Evolutionary conservation across 495 filamentous ascomycete genomes (phyloP).

Genomic region (Penicillium silybi): DNA sequence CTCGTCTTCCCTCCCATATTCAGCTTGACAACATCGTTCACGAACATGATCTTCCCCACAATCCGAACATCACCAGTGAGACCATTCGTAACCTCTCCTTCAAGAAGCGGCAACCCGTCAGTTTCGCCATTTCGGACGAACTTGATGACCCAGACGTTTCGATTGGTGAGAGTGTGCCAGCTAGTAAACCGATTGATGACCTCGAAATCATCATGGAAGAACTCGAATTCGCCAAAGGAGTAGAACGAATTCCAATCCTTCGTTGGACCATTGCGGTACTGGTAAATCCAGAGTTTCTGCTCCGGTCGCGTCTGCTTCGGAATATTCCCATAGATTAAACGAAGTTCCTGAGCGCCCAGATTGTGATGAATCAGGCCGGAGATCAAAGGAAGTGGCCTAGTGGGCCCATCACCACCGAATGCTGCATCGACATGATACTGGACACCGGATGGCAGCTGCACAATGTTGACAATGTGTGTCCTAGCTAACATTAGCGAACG

Average conservation of each 20-base stretch:
- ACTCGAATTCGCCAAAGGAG: conserved; percentile 59
- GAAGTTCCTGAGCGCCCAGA: conserved; percentile 48
- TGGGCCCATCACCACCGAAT: conserved; percentile 63
- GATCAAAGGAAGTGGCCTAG: conserved; percentile 49
- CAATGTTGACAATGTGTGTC: conserved; percentile 69
- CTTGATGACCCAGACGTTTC: conserved; percentile 50
- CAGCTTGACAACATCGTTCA: conserved; percentile 52
- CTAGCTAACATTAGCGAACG: conserved; percentile 22
- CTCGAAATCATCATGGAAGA: conserved; percentile 57
- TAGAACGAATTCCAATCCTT: conserved; percentile 55
- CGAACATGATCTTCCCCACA: conserved; percentile 58
- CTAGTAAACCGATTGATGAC: conserved; percentile 60
- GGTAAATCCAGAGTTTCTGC: conserved; percentile 59
- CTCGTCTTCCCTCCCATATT: conserved; percentile 55
- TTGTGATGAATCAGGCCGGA: conserved; percentile 34
- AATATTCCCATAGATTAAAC: conserved; percentile 45
- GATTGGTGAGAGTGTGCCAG: conserved; percentile 45
- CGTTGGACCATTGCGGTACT: conserved; percentile 47
- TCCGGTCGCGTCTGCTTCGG: conserved; percentile 35
- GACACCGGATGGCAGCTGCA: conserved; percentile 44
- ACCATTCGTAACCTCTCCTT: conserved; percentile 16
- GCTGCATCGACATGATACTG: conserved; percentile 67
- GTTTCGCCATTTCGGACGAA: conserved; percentile 46
- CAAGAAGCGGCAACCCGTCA: conserved; percentile 2
- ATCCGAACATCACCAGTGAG: conserved; percentile 20